Evolutionary conservation across 768 basidiomycete genomes (phyloP), one percentile per base, ranked within the genome.

Genomic region (Dictyophora rubrovolvata): DNA sequence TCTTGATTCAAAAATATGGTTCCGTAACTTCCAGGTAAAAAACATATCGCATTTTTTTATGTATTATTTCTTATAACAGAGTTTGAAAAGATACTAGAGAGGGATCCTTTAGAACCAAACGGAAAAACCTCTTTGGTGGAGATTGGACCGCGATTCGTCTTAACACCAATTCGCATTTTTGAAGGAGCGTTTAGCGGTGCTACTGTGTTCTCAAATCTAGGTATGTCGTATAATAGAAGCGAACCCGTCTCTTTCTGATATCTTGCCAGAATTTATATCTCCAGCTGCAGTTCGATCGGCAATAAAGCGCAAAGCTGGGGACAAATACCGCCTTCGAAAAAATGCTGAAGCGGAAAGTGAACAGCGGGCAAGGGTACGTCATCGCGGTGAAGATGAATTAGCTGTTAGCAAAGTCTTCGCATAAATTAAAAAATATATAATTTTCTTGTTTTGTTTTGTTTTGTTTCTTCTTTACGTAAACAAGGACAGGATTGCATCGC

Each of bases 131-230:
- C 89, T n/a, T 79, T 99, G 20, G 82, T 94, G 18, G 96, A 98
- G 74, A 98, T 99, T 63, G 96, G 96, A 12, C 96, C 96, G 11
- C 84, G 96, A 49, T 96, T 98, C 70, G 96, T 98, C 52, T 77
- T 99, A 54, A 95, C 93, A 36, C 96, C 96, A 10, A 97, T 99
- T 65, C 85, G 93, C 56, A 94, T 99, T 60, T 99, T 99, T 68
- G 96, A 99, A 71, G 96, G 96, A 10, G 92, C 93, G 2, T 98
- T 99, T 74, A 81, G 84, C 61, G 96, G 96, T 20, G 90, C 90
- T 12, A 95, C 93, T 1, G 86, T 99, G 21, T 99, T 86, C 70
- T 93, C 93, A 23, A 99, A 99, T 74, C 87, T 91, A 69, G 92
- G 92, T 92, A 65, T 62, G 80, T 71, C 1, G 20, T 55, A 36